A percentile compares a stretch with the other conserved stretches of the same genome.
Evolutionary conservation across 1,139 yeast species (phyloP).

Genomic region (Sugiyamaella castrensis): DNA sequence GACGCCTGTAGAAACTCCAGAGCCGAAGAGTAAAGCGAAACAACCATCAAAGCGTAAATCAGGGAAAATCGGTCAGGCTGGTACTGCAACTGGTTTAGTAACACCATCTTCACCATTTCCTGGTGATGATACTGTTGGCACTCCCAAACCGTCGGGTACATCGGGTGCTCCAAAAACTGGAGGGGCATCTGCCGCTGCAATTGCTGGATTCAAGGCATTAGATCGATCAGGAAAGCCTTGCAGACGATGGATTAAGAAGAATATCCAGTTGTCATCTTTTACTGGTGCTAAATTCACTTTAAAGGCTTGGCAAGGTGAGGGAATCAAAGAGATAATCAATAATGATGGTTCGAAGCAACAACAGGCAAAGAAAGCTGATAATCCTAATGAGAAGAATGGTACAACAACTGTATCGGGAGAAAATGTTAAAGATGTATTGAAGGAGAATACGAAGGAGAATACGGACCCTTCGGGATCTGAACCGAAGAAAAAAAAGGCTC

Average conservation of each 20-base stretch:
- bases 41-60: constrained; percentile 3
- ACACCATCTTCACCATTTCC: constrained; percentile 15
- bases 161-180: constrained; percentile 20
- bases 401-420: constrained; percentile 2
- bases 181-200: constrained; percentile 22
- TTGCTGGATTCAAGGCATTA: constrained; percentile 35
- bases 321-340: constrained; percentile 4
- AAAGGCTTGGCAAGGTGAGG: constrained; percentile 42
- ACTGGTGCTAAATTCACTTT: constrained; percentile 56
- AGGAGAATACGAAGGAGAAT: constrained; percentile 6
- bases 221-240: constrained; percentile 52
- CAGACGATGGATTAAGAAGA: constrained; percentile 51
- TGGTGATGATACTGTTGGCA: constrained; percentile 12
- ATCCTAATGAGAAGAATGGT: background rate
- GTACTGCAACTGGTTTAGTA: constrained; percentile 2
- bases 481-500: too few species aligned
- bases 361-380: constrained; percentile 10
- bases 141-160: constrained; percentile 8
- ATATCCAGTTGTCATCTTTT: constrained; percentile 52
- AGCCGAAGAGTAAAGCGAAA: constrained; percentile 8
- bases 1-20: constrained; percentile 11
- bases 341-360: constrained; percentile 5
- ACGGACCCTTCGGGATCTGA: background rate
- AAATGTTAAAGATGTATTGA: constrained; percentile 1
- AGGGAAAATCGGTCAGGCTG: constrained; percentile 1